phyloP scores from a whole-genome alignment of 768 basidiomycete genomes.

The Mycena belliarum region DNA sequence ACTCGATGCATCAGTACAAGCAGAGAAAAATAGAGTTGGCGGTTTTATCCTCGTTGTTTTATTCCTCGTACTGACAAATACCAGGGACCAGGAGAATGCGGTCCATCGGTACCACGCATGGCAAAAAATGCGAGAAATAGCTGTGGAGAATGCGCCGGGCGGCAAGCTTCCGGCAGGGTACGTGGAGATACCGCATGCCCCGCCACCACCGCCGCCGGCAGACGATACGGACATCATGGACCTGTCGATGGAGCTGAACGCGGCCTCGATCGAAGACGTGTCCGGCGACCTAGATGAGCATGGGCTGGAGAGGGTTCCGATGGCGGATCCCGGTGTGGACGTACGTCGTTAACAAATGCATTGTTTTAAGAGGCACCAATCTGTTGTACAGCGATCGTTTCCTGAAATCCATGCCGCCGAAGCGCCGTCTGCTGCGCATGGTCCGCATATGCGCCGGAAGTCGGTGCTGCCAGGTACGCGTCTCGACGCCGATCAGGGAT shows the following conservation, averaged over 20 bases:
- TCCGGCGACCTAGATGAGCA: slow-evolving; percentile 74
- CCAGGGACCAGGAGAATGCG: slow-evolving; percentile 86
- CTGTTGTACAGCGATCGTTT: slow-evolving; percentile 54
- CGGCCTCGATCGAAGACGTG: slow-evolving; percentile 75
- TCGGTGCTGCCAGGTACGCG: slow-evolving; percentile 87
- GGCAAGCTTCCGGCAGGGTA: slow-evolving; percentile 75
- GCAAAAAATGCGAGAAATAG: slow-evolving; percentile 80
- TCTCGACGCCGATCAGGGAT: slow-evolving; percentile 5
- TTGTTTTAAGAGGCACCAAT: slow-evolving; percentile 5
- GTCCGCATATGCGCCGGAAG: slow-evolving; percentile 89
- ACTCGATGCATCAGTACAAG: slow-evolving; percentile 91
- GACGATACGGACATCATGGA: slow-evolving; percentile 89
- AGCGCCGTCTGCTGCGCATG: slow-evolving; percentile 52
- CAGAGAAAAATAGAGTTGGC: slow-evolving; percentile 83
- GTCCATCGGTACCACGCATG: slow-evolving; percentile 86
- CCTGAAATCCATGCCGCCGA: slow-evolving; percentile 64
- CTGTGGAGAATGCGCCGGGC: slow-evolving; percentile 65
- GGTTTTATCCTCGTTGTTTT: not conserved
- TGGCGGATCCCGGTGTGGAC: slow-evolving; percentile 88
- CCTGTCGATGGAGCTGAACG: slow-evolving; percentile 86
- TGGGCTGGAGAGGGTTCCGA: slow-evolving; percentile 85
- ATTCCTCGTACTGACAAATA: not conserved
- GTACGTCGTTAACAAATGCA: slow-evolving; percentile 47
- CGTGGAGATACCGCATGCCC: slow-evolving; percentile 64
- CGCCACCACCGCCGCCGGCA: slow-evolving; percentile 72